Percentiles rank a stretch among this genome's conserved stretches.
phyloP scores from a whole-genome alignment of 2,329 filamentous ascomycete species.

The Nemania sp. region DNA sequence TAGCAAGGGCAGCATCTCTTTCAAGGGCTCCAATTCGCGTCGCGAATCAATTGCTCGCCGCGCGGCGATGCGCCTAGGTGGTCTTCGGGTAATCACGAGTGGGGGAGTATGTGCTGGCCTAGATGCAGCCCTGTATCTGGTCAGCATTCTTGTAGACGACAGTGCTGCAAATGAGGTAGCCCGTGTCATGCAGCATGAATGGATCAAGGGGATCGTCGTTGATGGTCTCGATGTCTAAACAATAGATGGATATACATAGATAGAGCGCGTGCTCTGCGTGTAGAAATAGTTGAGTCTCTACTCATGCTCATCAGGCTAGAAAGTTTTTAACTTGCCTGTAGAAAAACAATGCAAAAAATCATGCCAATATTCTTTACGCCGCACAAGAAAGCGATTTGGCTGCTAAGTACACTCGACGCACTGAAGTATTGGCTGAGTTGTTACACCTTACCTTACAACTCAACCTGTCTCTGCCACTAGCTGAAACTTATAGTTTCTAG shows the following conservation, averaged over 20 bases:
- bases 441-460: no score
- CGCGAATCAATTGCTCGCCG: constrained; percentile 81
- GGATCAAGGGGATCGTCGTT: constrained; percentile 83
- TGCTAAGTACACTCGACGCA: no score
- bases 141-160: constrained; percentile 79
- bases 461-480: no score
- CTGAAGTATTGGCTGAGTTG: no score
- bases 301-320: constrained; percentile 20
- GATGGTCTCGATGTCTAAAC: constrained; percentile 80
- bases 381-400: no score
- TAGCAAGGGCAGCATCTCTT: constrained; percentile 83
- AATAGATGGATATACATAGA: constrained; percentile 24
- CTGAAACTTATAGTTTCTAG: no score
- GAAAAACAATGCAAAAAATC: not conserved
- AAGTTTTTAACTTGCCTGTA: constrained; percentile 17
- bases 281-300: constrained; percentile 20
- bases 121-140: constrained; percentile 82
- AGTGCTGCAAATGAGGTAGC: constrained; percentile 76
- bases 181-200: constrained; percentile 76
- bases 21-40: constrained; percentile 72
- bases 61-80: constrained; percentile 72
- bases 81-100: constrained; percentile 74
- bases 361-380: no score
- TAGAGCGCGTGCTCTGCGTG: constrained; percentile 9
- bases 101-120: constrained; percentile 79